Evolutionary conservation across 805 yeast genomes (phyloP), one percentile per base, ranked within the genome.

Genomic region (Cyberlindnera bimundalis): DNA sequence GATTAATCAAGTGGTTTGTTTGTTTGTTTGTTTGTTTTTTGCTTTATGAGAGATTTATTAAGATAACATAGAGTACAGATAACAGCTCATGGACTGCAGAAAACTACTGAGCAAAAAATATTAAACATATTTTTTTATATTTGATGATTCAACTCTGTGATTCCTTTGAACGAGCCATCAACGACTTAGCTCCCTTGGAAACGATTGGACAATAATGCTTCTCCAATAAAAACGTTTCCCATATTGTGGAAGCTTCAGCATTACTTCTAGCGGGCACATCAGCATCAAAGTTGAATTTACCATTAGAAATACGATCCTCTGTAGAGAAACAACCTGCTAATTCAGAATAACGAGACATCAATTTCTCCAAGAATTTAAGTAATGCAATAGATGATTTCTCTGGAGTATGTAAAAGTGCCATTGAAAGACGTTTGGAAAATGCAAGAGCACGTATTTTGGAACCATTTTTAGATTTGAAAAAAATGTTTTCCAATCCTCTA

Each of bases 241-340:
- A 93, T 26, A 91, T 64, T 0, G 89, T 83, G 2, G 97, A 95
- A 14, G 91, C 93, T 31, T 83, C 91, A 2, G 95, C 76, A 56
- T 93, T 90, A 51, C 85, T 69, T 58, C 91, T 78, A 50, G 83
- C 86, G 10, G 86, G 78, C 33, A 76, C 80, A 39, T 75, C 76
- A 11, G 73, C 73, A 35, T 79, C 88, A 50, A 81, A 69, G 20
- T 78, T 76, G 56, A 83, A 84, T 12, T 71, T 69, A 35, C 96
- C 98, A 43, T 91, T 89, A 29, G 79, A 79, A 29, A 93, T 76
- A 50, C 93, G 73, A 58, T 93, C 99, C 35, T 89, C 96, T 2
- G 96, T 86, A 17, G 87, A 79, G 65, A 83, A 88, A 37, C 91
- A 66, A 1, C 95, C 85, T 37, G 78, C 74, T 33, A 88, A 65